Evolutionary conservation across 2,329 filamentous ascomycete genomes (phyloP).

Genomic region (Phaeomoniella chlamydospora): DNA sequence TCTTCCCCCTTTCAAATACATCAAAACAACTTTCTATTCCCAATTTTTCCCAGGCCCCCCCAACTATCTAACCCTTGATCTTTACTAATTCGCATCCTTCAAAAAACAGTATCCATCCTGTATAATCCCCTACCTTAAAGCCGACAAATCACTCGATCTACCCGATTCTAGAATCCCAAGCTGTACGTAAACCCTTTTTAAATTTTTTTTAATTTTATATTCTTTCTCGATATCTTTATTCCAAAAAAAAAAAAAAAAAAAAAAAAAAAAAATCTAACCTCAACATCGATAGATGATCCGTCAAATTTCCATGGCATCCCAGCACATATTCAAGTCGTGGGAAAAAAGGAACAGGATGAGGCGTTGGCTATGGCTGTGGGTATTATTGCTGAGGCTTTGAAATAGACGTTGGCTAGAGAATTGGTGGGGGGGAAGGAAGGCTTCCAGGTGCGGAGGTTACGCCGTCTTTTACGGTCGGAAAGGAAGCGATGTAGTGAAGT

Average conservation of each 20-base stretch:
- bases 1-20: background rate
- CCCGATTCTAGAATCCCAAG: constrained; percentile 5
- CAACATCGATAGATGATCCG: constrained; percentile 21
- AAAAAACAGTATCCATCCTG: constrained; percentile 39
- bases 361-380: constrained; percentile 21
- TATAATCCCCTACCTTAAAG: constrained; percentile 30
- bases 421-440: no score
- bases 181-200: constrained; percentile 6
- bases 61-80: no score
- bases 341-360: constrained; percentile 33
- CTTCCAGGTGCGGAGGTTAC: no score
- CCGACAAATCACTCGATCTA: constrained; percentile 25
- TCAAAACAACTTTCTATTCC: constrained; percentile 2
- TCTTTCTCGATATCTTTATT: no score
- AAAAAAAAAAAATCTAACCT: constrained; percentile 15
- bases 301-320: constrained; percentile 27
- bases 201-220: no score
- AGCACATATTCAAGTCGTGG: constrained; percentile 31
- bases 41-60: background rate
- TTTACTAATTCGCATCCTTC: no score
- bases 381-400: constrained; percentile 17
- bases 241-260: constrained; percentile 13
- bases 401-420: no score
- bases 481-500: no score
- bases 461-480: no score